These are phyloP conservation scores for Lactarius quietus DNA, from an alignment of 768 basidiomycete species.

Conservation along the genomic window DNA sequence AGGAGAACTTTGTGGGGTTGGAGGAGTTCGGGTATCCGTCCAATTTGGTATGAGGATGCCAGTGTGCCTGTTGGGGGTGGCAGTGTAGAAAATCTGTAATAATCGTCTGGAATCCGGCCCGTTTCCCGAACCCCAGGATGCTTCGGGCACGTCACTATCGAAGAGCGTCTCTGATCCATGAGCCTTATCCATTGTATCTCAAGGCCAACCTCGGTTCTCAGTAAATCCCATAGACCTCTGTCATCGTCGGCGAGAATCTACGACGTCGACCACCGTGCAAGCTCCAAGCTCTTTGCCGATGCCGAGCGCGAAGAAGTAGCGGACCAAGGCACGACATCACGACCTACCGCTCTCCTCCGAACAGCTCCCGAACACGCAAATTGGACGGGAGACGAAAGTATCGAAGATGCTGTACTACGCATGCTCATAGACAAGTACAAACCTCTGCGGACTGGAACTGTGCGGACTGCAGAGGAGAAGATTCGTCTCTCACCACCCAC, in stretches of 20 bases:
- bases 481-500: conserved; percentile 48
- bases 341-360: conserved; percentile 29
- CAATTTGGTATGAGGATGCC: conserved; percentile 64
- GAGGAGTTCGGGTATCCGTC: conserved; percentile 84
- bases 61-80: neutral
- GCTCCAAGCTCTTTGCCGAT: conserved; percentile 64
- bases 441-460: conserved; percentile 60
- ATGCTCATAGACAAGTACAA: conserved; percentile 90
- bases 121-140: neutral
- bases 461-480: conserved; percentile 64
- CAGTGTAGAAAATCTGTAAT: neutral
- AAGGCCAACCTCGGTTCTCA: neutral
- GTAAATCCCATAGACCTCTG: neutral
- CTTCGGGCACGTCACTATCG: neutral
- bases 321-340: conserved; percentile 15
- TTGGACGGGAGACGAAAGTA: conserved; percentile 76
- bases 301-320: conserved; percentile 54
- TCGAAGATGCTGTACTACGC: conserved; percentile 65
- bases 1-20: conserved; percentile 90
- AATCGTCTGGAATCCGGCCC: neutral
- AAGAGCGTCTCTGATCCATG: neutral
- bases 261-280: conserved; percentile 36
- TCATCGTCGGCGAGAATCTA: conserved; percentile 1
- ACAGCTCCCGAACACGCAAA: conserved; percentile 49
- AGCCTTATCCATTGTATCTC: neutral